phyloP scores from a whole-genome alignment of 441 rosid species.

The Geranium incanum region DNA sequence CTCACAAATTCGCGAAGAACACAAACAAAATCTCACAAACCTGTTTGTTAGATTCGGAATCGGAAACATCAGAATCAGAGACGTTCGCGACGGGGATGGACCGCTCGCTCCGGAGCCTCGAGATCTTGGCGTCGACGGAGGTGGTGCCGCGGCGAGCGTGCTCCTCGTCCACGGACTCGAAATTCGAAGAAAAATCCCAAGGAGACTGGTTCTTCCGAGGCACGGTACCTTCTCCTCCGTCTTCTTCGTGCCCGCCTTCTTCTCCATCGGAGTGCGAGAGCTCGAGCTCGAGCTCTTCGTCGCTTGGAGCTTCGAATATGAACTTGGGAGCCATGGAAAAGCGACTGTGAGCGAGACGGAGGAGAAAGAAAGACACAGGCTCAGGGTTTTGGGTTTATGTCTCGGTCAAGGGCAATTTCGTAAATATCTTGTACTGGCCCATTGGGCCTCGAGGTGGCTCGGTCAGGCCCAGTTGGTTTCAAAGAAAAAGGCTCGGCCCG shows the following conservation, averaged over 20 bases:
- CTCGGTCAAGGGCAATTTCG: not conserved
- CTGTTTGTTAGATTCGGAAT: slow-evolving; percentile 51
- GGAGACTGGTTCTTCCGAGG: slow-evolving; percentile 54
- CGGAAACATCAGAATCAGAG: slow-evolving; percentile 29
- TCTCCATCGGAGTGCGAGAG: slow-evolving; percentile 20
- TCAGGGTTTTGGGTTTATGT: not conserved
- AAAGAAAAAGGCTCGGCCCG: no score
- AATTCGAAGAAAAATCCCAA: slow-evolving; percentile 79
- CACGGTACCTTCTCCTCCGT: slow-evolving; percentile 23
- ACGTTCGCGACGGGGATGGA: slow-evolving; percentile 29
- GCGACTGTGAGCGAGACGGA: not conserved
- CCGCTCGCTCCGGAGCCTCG: slow-evolving; percentile 44
- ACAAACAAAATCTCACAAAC: slow-evolving; percentile 22
- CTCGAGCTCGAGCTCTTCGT: slow-evolving; percentile 42
- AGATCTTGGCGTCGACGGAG: slow-evolving; percentile 73
- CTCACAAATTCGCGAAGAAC: not conserved
- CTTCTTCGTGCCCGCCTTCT: slow-evolving; percentile 18
- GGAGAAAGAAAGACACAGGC: not conserved
- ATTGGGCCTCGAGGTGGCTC: not conserved
- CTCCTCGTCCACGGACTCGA: slow-evolving; percentile 84
- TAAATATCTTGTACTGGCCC: not conserved
- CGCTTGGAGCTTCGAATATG: slow-evolving; percentile 63
- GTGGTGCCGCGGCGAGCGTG: slow-evolving; percentile 89
- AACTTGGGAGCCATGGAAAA: slow-evolving; percentile 40
- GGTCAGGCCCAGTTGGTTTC: no score